Base-by-base conservation (phyloP, 2,329 filamentous ascomycete species). In the Fusarium equiseti region DNA sequence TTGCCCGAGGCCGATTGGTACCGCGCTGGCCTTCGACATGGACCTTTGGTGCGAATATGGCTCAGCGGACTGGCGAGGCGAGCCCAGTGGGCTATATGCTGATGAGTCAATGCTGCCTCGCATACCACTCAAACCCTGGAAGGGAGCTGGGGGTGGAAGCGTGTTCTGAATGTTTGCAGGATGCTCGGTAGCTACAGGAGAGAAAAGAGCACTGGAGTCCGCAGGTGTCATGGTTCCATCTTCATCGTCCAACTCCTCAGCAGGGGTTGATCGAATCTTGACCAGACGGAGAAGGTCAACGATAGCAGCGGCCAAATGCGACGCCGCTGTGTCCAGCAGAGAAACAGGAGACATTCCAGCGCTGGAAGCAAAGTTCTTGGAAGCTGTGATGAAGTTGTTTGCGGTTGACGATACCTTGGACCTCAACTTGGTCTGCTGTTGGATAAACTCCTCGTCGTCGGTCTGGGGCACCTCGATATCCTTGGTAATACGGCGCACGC, bases 301-400 rank as follows among this genome's bases (percentile, higher is more conserved):
- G 26, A 98, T 87, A 4, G 95, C 90, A 7, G 92, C 90, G 3
- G 94, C 93, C 38, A 98, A 86, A 81, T 99, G 94, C 26, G 93
- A 96, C 10, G 95, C 94, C 4, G 96, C 95, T 6, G 95, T 96
- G 79, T 99, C 96, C 24, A 99, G 85, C 5, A 99, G 83, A 8
- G 94, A 97, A n/a, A 99, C 91, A 1, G 96, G 96, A 2, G 94
- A 95, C 32, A 99, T 88, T 31, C 96, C 96, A 22, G 89, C 90
- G 1, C 94, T 91, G 13, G 89, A 87, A 35, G 92, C 91, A 79
- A 96, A 97, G 77, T 97, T 97, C 83, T 97, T 97, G 35, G 93
- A 92, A 2, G 95, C 94, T 4, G 95, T 98, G 76, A 98, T 98
- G 62, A 99, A 85, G 77, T 95, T 96, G 84, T 98, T 98, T 51